Evolutionary conservation across 192 early-diverging fungal genomes (phyloP).

Genomic region (Podila clonocystis): DNA sequence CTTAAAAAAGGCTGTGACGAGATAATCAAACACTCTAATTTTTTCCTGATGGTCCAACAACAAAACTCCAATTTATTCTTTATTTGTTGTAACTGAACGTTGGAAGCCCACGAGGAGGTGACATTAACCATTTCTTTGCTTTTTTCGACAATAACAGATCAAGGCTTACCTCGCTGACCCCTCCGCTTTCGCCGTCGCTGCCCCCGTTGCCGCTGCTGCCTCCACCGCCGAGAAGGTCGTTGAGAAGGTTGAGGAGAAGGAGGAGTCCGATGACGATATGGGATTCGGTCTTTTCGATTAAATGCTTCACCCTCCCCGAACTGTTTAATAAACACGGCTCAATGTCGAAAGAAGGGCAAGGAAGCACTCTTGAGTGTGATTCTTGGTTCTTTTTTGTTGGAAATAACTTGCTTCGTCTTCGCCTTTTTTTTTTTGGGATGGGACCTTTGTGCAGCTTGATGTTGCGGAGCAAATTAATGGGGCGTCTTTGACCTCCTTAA

Average conservation of each 20-base stretch:
- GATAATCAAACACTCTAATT: slow-evolving; percentile 75
- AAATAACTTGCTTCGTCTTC: too few relatives aligned
- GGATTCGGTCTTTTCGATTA: slow-evolving; percentile 93
- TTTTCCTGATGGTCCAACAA: slow-evolving; percentile 71
- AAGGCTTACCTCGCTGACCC: slow-evolving; percentile 96
- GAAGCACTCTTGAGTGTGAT: slow-evolving; percentile 41
- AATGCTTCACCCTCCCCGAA: slow-evolving; percentile 38
- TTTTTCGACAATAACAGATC: slow-evolving; percentile 65
- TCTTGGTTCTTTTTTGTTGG: slow-evolving; percentile 41
- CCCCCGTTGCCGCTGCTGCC: slow-evolving; percentile 71
- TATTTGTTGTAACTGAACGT: neutral
- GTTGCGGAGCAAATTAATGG: too few relatives aligned
- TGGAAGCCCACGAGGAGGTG: neutral
- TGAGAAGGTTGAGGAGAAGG: slow-evolving; percentile 76
- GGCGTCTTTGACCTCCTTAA: too few relatives aligned
- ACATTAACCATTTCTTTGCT: slow-evolving; percentile 6
- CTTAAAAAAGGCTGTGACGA: slow-evolving; percentile 49
- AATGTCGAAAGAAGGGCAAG: slow-evolving; percentile 15
- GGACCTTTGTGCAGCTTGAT: too few relatives aligned
- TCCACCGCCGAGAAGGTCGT: slow-evolving; percentile 63
- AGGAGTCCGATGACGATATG: slow-evolving; percentile 90
- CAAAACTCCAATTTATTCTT: neutral
- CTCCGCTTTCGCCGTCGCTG: slow-evolving; percentile 86
- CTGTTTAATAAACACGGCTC: slow-evolving; percentile 20
- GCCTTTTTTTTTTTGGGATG: too few relatives aligned